Percentiles rank a stretch among this genome's conserved stretches.
phyloP scores from a whole-genome alignment of 129 eudicot species.

The Escallonia rubra region DNA sequence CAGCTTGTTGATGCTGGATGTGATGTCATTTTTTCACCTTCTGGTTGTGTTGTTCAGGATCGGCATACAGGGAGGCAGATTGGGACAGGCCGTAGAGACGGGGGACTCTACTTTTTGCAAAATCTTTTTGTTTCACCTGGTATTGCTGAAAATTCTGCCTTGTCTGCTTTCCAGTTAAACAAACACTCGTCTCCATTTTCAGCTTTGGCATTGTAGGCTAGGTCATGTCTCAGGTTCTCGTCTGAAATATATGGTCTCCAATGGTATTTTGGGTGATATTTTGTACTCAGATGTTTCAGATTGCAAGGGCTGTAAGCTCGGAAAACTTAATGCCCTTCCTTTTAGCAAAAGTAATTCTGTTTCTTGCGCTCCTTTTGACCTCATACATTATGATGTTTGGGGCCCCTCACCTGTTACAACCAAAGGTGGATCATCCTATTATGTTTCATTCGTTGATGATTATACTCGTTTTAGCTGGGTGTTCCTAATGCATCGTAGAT shows the following conservation, averaged over 20 bases:
- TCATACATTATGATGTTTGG: not conserved
- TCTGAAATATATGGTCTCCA: not conserved
- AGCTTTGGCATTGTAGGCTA: not conserved
- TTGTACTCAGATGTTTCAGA: not conserved
- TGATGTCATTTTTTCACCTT: no score
- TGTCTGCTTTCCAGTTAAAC: no score
- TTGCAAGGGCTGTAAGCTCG: not conserved
- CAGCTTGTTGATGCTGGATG: no score
- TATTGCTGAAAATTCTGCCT: no score
- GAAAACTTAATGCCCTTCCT: not conserved
- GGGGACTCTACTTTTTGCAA: no score
- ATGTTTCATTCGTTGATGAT: not conserved
- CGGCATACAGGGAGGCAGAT: no score
- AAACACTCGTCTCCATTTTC: not conserved
- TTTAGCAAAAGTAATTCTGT: not conserved
- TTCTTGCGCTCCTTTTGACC: not conserved
- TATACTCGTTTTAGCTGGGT: constrained; percentile 1
- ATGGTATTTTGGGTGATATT: not conserved
- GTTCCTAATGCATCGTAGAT: not conserved
- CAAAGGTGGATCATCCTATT: not conserved
- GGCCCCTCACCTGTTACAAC: not conserved
- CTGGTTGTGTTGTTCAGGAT: no score
- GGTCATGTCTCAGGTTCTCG: not conserved
- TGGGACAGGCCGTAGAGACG: no score
- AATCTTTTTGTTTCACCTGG: no score